A percentile compares a stretch with the other conserved stretches of the same genome.
Conservation (phyloP, 2,329 filamentous ascomycete species). For the Fusarium pininemorale region DNA sequence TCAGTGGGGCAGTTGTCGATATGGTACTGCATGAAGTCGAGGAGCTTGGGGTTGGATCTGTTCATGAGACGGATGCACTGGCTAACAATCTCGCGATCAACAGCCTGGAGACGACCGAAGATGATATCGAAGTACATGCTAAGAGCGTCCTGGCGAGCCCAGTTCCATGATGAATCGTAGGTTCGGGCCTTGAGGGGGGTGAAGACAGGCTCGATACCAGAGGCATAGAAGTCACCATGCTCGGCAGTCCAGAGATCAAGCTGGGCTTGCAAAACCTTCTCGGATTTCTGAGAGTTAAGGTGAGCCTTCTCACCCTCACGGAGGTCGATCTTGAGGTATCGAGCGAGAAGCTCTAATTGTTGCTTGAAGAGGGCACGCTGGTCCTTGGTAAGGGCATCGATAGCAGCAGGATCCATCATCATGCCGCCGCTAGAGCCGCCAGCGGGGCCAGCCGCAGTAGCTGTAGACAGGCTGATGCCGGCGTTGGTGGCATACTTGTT, state of each 20-base stretch:
- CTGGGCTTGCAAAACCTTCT: constrained; percentile 89
- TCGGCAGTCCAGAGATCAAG: constrained; percentile 94
- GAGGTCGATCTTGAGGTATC: constrained; percentile 97
- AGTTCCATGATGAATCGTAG: constrained; percentile 99
- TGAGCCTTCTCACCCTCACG: constrained; percentile 96
- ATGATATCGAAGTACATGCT: constrained; percentile 99
- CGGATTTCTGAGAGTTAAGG: constrained; percentile 83
- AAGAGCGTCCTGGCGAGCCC: constrained; percentile 95
- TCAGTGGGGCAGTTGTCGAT: constrained; percentile 99
- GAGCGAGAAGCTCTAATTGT: constrained; percentile 91
- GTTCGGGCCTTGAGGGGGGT: constrained; percentile 92
- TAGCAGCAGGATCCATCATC: constrained; percentile 99
- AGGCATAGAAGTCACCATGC: constrained; percentile 95
- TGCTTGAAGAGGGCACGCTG: constrained; percentile 97
- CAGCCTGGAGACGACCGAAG: constrained; percentile 89
- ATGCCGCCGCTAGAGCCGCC: constrained; percentile 81
- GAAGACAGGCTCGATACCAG: constrained; percentile 94
- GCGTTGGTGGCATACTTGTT: constrained; percentile 89
- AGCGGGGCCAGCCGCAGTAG: constrained; percentile 76
- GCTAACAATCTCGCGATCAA: constrained; percentile 98
- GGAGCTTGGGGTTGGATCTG: constrained; percentile 91
- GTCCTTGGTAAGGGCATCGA: constrained; percentile 97
- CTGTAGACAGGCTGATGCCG: constrained; percentile 84
- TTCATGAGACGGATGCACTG: constrained; percentile 99
- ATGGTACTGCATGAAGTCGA: constrained; percentile 99